Evolutionary conservation across 495 filamentous ascomycete species (phyloP).

Genomic region (Podospora appendiculata): DNA sequence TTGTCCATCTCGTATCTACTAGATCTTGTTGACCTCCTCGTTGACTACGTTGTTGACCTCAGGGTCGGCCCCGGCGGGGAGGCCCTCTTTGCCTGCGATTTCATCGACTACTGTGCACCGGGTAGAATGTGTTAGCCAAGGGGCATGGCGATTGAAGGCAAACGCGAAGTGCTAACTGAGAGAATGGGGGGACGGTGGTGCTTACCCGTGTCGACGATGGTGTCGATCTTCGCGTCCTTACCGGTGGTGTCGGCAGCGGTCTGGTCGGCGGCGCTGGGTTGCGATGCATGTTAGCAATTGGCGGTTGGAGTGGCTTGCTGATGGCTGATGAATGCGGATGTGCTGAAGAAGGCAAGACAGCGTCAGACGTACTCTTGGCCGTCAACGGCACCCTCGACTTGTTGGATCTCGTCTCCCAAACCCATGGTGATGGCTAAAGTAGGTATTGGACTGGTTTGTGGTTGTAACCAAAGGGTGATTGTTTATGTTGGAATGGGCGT

Average conservation of each 20-base stretch:
- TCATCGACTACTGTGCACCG: conserved; percentile 16
- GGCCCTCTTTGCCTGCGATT: conserved; percentile 22
- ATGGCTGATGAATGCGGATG: neutral
- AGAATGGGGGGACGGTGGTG: neutral
- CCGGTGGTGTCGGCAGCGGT: conserved; percentile 20
- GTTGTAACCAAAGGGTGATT: too few relatives aligned
- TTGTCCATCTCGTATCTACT: too few relatives aligned
- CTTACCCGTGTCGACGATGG: conserved; percentile 20
- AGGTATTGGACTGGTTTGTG: neutral
- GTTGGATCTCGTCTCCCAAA: conserved; percentile 10
- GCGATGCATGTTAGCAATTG: neutral
- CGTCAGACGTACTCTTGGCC: conserved; percentile 18
- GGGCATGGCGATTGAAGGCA: neutral
- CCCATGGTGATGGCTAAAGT: neutral
- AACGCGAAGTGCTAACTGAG: neutral
- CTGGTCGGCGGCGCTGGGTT: conserved; percentile 22
- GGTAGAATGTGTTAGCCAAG: neutral
- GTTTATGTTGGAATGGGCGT: neutral
- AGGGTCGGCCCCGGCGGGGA: conserved; percentile 18
- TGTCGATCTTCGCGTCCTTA: conserved; percentile 21
- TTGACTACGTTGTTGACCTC: conserved; percentile 27
- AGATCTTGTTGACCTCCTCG: conserved; percentile 26
- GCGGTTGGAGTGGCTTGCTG: too few relatives aligned
- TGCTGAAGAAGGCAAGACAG: neutral
- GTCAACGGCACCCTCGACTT: conserved; percentile 18